A percentile compares a stretch with the other conserved stretches of the same genome.
Conservation (phyloP, 2,329 filamentous ascomycete species). For the Blumeria graminis region DNA sequence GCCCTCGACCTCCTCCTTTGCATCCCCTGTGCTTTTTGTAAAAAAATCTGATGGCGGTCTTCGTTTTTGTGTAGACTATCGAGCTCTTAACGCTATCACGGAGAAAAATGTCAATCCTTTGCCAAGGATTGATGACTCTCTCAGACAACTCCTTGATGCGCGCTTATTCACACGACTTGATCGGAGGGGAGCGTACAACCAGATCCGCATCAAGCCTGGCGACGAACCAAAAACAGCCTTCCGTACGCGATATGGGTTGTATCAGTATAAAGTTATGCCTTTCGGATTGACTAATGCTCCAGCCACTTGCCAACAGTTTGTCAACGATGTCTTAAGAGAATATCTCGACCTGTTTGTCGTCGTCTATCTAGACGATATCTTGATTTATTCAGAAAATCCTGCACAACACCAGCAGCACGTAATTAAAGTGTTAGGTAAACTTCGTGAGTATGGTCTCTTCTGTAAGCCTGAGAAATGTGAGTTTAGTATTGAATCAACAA, state of each 20-base stretch:
- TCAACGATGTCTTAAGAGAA: background rate
- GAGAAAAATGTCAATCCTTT: background rate
- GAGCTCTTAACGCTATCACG: background rate
- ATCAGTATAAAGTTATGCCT: constrained; percentile 2
- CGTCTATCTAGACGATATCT: background rate
- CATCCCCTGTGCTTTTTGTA: background rate
- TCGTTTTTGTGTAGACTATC: background rate
- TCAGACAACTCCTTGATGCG: background rate
- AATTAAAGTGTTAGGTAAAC: background rate
- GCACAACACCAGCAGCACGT: background rate
- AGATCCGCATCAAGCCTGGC: background rate
- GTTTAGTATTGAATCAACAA: background rate
- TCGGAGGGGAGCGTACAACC: background rate
- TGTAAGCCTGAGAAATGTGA: background rate
- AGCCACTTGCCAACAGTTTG: constrained; percentile 1
- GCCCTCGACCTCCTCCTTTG: background rate
- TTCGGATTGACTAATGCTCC: constrained; percentile 3
- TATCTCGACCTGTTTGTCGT: constrained; percentile 2
- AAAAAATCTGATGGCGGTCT: background rate
- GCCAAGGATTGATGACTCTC: background rate
- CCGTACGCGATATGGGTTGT: background rate
- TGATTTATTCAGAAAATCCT: background rate
- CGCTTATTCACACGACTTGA: background rate
- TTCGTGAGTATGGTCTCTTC: background rate
- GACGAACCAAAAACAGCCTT: constrained; percentile 1